Evolutionary conservation across 2,329 filamentous ascomycete species (phyloP), one percentile per base, ranked within the genome.

Genomic region (Sclerotinia spermophila): DNA sequence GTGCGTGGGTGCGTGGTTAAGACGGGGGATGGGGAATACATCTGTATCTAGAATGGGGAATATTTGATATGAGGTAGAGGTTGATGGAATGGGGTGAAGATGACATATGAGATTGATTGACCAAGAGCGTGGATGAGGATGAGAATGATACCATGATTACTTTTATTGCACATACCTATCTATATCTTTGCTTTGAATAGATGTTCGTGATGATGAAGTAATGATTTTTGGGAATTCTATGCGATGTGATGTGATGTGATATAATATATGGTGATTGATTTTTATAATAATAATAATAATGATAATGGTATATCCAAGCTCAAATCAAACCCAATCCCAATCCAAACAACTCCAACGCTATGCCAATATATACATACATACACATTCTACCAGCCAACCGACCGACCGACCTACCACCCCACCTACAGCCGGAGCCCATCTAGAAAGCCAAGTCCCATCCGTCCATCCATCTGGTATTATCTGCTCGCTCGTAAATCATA

Each of bases 41-140:
- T 17, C n/a, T 62, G 60, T 62, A 45, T 35, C 48, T 64, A 64
- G 44, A 64, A 51, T 64, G 61, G 44, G 60, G 61, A 48, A n/a
- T 27, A 51, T n/a, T 35, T 51, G 44, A 64, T 38, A 11, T n/a
- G 44, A 24, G 21, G 6, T 3, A 58, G 15, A 6, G 55, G 19
- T 10, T 48, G 30, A 27, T 11, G 21, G 44, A 8, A n/a, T 24
- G 8, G 61, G 3, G 5, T 17, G 30, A 27, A 2, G 21, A 58
- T 38, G 44, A 44, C 15, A 19, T 35, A 48, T 21, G 44, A 64
- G 61, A 51, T 48, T 64, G 30, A 51, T 51, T 19, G 61, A 24
- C 7, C 8, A 11, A n/a, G 15, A 15, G 48, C 1, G 35, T 40
- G 30, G 33, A 51, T 38, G 24, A 6, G 42, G 15, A 35, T 19